Percentiles rank a stretch among this genome's conserved stretches.
Evolutionary conservation across 228 moss, liverwort and hornwort genomes (phyloP).

Genomic region (Sphagnum fallax): DNA sequence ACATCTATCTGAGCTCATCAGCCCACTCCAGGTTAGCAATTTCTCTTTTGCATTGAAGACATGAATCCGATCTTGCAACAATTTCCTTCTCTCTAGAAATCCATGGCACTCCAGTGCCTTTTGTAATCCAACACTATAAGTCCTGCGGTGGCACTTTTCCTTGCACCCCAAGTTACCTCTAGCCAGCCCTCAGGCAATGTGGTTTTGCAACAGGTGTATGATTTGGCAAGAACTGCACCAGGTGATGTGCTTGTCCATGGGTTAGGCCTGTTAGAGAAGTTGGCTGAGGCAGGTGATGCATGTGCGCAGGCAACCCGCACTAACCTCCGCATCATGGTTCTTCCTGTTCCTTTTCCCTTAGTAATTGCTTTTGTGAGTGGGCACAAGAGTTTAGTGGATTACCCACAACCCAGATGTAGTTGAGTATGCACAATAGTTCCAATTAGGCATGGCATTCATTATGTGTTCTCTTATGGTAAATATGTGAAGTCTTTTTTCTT

Average conservation of each 20-base stretch:
- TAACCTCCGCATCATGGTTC: conserved; percentile 78
- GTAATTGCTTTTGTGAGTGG: neutral
- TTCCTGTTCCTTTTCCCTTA: conserved; percentile 3
- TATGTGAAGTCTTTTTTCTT: neutral
- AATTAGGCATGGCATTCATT: neutral
- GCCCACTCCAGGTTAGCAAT: conserved; percentile 54
- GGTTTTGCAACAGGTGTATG: conserved; percentile 56
- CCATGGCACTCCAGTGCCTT: no score
- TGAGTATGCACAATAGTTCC: neutral
- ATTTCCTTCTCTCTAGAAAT: neutral
- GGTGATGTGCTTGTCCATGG: conserved; percentile 59
- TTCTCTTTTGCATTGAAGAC: no score
- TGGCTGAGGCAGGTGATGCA: conserved; percentile 58
- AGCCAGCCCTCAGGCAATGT: no score
- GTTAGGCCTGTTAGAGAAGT: conserved; percentile 64
- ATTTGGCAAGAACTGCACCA: conserved; percentile 61
- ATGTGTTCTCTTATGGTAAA: no score
- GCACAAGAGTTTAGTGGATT: neutral
- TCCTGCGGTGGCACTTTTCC: no score
- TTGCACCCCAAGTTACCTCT: no score
- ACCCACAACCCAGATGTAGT: neutral
- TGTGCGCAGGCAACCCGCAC: conserved; percentile 55
- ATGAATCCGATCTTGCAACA: neutral
- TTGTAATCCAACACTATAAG: neutral
- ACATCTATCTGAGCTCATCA: conserved; percentile 65